Conservation (phyloP, 331 rosid species). For the Quercus phellos region DNA sequence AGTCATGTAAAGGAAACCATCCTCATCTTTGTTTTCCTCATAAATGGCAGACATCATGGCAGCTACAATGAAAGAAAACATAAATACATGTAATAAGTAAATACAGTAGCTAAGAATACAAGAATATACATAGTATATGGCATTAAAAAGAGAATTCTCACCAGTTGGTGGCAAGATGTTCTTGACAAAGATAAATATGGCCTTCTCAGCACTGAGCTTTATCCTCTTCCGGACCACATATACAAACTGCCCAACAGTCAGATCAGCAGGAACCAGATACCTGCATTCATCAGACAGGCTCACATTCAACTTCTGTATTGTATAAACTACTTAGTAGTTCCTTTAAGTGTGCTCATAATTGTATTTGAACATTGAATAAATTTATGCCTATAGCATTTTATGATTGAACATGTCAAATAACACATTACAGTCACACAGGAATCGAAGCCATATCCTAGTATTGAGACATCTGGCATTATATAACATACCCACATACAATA, state of each 20-base stretch:
- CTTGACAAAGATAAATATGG: conserved; percentile 46
- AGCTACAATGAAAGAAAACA: conserved; percentile 24
- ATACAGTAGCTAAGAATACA: background rate
- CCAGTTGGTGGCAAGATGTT: conserved; percentile 51
- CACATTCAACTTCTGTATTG: background rate
- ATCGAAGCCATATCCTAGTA: background rate
- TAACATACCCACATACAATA: background rate
- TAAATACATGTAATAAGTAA: background rate
- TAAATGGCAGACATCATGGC: conserved; percentile 53
- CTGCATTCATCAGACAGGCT: conserved; percentile 17
- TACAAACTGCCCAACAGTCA: conserved; percentile 48
- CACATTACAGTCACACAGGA: background rate
- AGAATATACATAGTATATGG: background rate
- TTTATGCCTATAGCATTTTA: background rate
- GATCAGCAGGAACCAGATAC: conserved; percentile 48
- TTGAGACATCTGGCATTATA: background rate
- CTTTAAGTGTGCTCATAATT: background rate
- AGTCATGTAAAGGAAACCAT: conserved; percentile 54
- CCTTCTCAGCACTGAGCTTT: conserved; percentile 49
- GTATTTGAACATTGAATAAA: background rate
- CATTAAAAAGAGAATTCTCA: conserved; percentile 1
- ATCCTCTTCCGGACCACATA: conserved; percentile 50
- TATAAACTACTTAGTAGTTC: background rate
- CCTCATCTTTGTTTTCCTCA: conserved; percentile 48
- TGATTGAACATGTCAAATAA: background rate